Evolutionary conservation across 2,329 filamentous ascomycete genomes (phyloP).

Genomic region (Sporothrix mexicana): DNA sequence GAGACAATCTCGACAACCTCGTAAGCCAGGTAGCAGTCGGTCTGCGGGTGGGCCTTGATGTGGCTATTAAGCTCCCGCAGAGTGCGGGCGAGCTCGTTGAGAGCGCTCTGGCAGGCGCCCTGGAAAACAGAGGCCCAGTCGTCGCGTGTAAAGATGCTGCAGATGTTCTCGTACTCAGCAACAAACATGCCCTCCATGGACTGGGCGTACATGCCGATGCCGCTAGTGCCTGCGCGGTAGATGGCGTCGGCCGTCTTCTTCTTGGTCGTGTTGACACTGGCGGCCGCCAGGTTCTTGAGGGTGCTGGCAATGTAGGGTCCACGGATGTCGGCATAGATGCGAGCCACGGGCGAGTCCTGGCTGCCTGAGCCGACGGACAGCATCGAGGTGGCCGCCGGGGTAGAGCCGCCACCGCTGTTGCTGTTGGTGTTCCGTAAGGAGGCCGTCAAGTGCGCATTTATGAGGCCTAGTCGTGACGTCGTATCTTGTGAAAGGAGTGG

Average conservation of each 20-base stretch:
- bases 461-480: conserved; percentile 74
- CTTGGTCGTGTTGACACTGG: conserved; percentile 82
- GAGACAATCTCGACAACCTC: conserved; percentile 93
- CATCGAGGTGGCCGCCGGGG: conserved; percentile 68
- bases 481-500: conserved; percentile 79
- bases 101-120: conserved; percentile 75
- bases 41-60: conserved; percentile 82
- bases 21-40: conserved; percentile 93
- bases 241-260: conserved; percentile 81
- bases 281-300: conserved; percentile 83
- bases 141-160: conserved; percentile 81
- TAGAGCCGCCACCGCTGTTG: conserved; percentile 40
- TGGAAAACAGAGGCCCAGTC: conserved; percentile 83
- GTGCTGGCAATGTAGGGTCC: conserved; percentile 85
- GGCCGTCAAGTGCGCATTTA: conserved; percentile 77
- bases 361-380: conserved; percentile 40
- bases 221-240: conserved; percentile 87
- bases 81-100: conserved; percentile 84
- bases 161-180: conserved; percentile 90
- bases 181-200: conserved; percentile 86
- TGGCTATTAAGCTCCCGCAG: conserved; percentile 87
- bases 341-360: conserved; percentile 74
- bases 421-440: conserved; percentile 55
- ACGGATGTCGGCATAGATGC: conserved; percentile 83
- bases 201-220: conserved; percentile 86